Evolutionary conservation across 495 filamentous ascomycete species (phyloP), one percentile per base, ranked within the genome.

Genomic region (Sordaria brevicollis): DNA sequence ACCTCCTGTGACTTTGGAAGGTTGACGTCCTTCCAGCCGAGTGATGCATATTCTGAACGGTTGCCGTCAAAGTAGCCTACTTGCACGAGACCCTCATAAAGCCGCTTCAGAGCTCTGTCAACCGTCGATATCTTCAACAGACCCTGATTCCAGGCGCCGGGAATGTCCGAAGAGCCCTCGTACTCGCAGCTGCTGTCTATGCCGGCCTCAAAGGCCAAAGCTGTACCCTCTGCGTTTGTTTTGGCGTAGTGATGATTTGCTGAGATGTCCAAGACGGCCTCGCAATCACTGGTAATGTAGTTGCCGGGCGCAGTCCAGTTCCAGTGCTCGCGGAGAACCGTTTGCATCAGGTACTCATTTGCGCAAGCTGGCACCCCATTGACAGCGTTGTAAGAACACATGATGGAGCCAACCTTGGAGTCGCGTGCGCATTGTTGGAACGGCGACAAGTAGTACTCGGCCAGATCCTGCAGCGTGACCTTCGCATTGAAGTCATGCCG

Each of bases 311-410:
- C 77, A 34, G 76, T 79, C 79, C 78, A 83, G 70, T 78, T 78
- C 82, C 82, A 85, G 74, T 82, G 80, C 33, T 83, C 79, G 13
- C 83, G 79, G 57, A 85, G 79, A n/a, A 84, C 73, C 2, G 76
- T 79, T 68, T 79, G 71, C 71, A 84, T 72, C 13, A 85, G 70
- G 41, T 82, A 85, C 0, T 73, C 70, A 68, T 77, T 80, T 13
- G 82, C 82, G 68, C 83, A 85, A 3, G 81, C 75, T 15, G 82
- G 83, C 31, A 80, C 75, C 2, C 83, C 82, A 66, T 84, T 83
- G 67, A 85, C 77, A 7, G 79, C 69, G 70, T 85, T 85, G 68
- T 85, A 85, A 7, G 77, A 74, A 72, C 83, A 85, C 83, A 85
- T 85, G 75, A 85, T 76, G 43, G 77, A 80, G 6, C 78, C 81